phyloP scores from a whole-genome alignment of 345 rosid species.

The Viola odorata region DNA sequence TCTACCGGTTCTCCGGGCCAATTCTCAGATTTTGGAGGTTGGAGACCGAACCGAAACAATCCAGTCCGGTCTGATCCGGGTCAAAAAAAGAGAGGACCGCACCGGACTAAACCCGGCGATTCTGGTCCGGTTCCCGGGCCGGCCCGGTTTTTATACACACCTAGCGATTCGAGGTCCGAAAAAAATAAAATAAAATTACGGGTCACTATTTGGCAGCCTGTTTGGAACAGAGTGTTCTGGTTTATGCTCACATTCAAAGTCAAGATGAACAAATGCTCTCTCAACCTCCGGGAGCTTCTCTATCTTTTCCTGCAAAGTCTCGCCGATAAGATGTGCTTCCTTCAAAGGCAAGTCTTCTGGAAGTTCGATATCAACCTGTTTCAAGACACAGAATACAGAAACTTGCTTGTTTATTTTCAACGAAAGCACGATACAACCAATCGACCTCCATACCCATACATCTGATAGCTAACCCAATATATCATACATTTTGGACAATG shows the following conservation, averaged over 20 bases:
- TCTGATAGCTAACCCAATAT: too few relatives aligned
- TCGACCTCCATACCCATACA: background rate
- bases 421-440: background rate
- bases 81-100: too few relatives aligned
- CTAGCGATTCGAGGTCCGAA: too few relatives aligned
- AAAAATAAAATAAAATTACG: background rate
- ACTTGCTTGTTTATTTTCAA: background rate
- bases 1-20: too few relatives aligned
- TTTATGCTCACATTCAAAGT: conserved; percentile 80
- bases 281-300: conserved; percentile 85
- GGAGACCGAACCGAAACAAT: too few relatives aligned
- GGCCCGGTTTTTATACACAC: too few relatives aligned
- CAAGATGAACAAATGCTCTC: conserved; percentile 90
- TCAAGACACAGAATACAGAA: background rate
- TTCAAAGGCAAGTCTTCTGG: conserved; percentile 74
- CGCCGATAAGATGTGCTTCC: conserved; percentile 81
- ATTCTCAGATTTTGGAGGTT: too few relatives aligned
- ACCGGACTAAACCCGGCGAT: too few relatives aligned
- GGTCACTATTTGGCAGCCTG: conserved; percentile 51
- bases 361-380: conserved; percentile 77
- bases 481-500: too few relatives aligned
- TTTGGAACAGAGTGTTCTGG: conserved; percentile 75
- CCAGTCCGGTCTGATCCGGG: too few relatives aligned
- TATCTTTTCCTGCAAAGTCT: conserved; percentile 66
- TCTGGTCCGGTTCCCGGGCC: too few relatives aligned